phyloP scores from a whole-genome alignment of 2,329 filamentous ascomycete genomes.

The Penicillium sp. region DNA sequence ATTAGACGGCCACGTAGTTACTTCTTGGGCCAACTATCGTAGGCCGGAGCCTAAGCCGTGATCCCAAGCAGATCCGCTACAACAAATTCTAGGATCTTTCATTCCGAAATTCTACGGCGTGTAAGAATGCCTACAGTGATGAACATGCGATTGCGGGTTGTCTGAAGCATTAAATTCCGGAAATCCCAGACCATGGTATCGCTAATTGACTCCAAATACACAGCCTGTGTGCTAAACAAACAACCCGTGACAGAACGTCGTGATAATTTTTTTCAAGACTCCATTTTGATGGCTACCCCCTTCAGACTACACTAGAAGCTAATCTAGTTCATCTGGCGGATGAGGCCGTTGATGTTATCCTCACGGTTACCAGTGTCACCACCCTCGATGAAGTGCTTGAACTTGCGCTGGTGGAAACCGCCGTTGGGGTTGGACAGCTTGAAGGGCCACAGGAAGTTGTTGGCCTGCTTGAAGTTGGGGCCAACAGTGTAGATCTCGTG shows the following conservation, averaged over 20 bases:
- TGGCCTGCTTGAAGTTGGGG: slow-evolving; percentile 99
- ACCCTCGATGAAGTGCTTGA: slow-evolving; percentile 98
- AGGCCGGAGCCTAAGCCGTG: too few species aligned
- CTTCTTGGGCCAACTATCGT: too few species aligned
- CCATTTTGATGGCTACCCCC: slow-evolving; percentile 1
- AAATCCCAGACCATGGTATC: slow-evolving; percentile 33
- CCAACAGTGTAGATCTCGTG: slow-evolving; percentile 99
- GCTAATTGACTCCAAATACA: slow-evolving; percentile 30
- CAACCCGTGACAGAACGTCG: slow-evolving; percentile 31
- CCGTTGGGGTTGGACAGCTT: slow-evolving; percentile 98
- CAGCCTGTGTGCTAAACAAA: slow-evolving; percentile 31
- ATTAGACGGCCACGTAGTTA: too few species aligned
- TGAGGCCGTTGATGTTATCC: slow-evolving; percentile 93
- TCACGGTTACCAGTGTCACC: slow-evolving; percentile 98
- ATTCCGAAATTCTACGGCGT: too few species aligned
- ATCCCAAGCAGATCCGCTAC: too few species aligned
- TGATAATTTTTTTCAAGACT: slow-evolving; percentile 18
- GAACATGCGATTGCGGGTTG: slow-evolving; percentile 29
- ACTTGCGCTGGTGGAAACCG: slow-evolving; percentile 94
- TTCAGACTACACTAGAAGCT: slow-evolving; percentile 3
- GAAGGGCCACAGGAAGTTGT: slow-evolving; percentile 99
- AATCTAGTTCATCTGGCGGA: slow-evolving; percentile 96
- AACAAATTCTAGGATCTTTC: too few species aligned
- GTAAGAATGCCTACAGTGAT: neutral
- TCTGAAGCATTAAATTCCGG: slow-evolving; percentile 36